A percentile compares a stretch with the other conserved stretches of the same genome.
Conservation (phyloP, 805 yeast species). For the Cyberlindnera galapagoensis region DNA sequence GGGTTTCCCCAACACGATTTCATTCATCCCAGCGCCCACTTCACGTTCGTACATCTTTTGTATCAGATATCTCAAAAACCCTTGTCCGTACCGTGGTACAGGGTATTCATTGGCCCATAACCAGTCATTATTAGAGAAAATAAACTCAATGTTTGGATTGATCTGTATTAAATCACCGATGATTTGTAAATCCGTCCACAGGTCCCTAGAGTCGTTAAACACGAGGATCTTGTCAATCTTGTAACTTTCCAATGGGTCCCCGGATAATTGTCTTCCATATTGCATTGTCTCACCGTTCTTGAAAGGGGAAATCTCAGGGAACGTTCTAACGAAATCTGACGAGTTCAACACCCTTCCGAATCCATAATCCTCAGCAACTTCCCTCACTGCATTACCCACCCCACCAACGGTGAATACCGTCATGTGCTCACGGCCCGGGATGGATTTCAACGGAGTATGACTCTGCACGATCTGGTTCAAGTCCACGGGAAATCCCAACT, state of each 20-base stretch:
- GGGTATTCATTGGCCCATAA: conserved; percentile 81
- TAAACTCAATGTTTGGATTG: conserved; percentile 60
- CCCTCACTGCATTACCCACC: conserved; percentile 56
- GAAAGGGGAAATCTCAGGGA: conserved; percentile 76
- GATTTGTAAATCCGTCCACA: conserved; percentile 80
- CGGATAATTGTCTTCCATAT: conserved; percentile 23
- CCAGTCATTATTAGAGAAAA: conserved; percentile 78
- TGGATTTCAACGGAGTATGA: conserved; percentile 76
- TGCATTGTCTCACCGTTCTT: conserved; percentile 43
- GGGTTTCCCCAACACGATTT: conserved; percentile 76
- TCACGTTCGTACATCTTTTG: conserved; percentile 51
- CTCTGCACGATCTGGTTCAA: conserved; percentile 66
- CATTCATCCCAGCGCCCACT: conserved; percentile 44
- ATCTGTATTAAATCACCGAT: conserved; percentile 66
- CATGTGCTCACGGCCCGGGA: conserved; percentile 41
- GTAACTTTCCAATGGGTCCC: conserved; percentile 16
- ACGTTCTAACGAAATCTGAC: conserved; percentile 57
- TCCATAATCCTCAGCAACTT: conserved; percentile 73
- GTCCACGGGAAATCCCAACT: conserved; percentile 29
- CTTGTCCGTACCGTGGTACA: conserved; percentile 84
- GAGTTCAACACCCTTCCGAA: conserved; percentile 70
- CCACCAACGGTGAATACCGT: conserved; percentile 86
- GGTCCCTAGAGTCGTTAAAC: conserved; percentile 84
- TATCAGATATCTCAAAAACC: conserved; percentile 65
- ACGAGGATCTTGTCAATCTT: conserved; percentile 64